Percentiles rank a stretch among this genome's conserved stretches.
Conservation (phyloP, 495 filamentous ascomycete species). For the Neohortaea acidophila region DNA sequence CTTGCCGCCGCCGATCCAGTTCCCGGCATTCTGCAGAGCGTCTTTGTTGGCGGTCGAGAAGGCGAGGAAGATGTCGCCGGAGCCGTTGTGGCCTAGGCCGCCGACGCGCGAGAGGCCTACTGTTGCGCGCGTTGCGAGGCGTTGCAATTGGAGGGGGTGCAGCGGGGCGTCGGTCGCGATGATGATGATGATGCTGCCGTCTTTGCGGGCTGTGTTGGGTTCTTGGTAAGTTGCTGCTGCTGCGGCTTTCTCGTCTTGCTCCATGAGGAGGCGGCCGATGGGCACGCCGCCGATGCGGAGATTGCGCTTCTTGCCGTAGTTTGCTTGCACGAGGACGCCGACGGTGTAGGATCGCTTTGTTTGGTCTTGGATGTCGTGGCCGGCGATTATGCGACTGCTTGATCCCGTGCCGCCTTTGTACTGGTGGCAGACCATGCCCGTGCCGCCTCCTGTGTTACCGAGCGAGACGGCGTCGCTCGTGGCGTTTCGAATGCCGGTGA, state of each 20-base stretch:
- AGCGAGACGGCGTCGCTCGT: constrained; percentile 1
- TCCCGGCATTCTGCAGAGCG: constrained; percentile 17
- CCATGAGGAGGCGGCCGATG: constrained; percentile 29
- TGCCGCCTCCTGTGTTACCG: constrained; percentile 33
- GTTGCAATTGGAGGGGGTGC: constrained; percentile 35
- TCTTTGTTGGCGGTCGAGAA: constrained; percentile 36
- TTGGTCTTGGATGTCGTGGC: constrained; percentile 18
- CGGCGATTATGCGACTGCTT: constrained; percentile 30
- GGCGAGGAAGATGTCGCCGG: constrained; percentile 40
- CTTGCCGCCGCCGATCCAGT: constrained; percentile 10
- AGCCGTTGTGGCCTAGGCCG: constrained; percentile 30
- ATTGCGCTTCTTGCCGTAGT: constrained; percentile 33
- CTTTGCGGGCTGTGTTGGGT: constrained; percentile 24
- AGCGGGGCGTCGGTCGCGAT: constrained; percentile 39
- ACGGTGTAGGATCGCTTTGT: constrained; percentile 36
- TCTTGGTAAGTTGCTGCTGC: constrained; percentile 4
- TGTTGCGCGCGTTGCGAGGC: constrained; percentile 37
- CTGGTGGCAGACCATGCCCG: constrained; percentile 38
- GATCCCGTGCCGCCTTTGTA: constrained; percentile 40
- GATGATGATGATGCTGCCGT: constrained; percentile 41
- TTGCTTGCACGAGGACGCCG: constrained; percentile 36
- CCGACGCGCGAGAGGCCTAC: constrained; percentile 36
- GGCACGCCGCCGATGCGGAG: constrained; percentile 36
- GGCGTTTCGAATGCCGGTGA: constrained; percentile 30
- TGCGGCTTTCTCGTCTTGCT: constrained; percentile 8